Conservation (phyloP, 2,329 filamentous ascomycete species). For the Fusarium sarcochroum region DNA sequence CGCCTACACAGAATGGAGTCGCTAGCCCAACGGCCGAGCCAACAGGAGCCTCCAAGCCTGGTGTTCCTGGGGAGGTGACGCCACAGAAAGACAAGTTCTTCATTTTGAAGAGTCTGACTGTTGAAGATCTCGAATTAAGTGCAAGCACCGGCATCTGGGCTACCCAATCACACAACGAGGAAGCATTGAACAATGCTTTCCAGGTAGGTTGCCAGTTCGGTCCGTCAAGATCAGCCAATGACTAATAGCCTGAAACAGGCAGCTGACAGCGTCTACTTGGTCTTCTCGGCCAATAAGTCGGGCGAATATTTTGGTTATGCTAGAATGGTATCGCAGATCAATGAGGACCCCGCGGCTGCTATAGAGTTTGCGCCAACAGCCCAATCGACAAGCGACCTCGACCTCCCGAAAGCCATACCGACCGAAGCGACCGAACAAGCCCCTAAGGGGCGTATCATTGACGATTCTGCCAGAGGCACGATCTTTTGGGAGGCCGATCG, state of each 20-base stretch:
- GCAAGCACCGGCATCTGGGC: conserved; percentile 93
- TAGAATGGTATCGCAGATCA: conserved; percentile 87
- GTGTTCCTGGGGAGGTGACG: conserved; percentile 18
- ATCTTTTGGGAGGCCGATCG: conserved; percentile 94
- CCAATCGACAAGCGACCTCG: conserved; percentile 70
- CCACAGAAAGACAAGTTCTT: conserved; percentile 82
- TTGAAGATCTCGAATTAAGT: conserved; percentile 91
- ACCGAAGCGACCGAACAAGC: conserved; percentile 84
- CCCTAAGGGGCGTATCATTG: conserved; percentile 88
- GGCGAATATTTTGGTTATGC: conserved; percentile 98
- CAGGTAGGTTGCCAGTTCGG: conserved; percentile 66
- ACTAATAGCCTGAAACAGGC: conserved; percentile 63
- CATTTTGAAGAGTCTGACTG: conserved; percentile 91
- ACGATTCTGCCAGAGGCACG: conserved; percentile 92
- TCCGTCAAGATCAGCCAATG: neutral
- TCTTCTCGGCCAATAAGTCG: conserved; percentile 98
- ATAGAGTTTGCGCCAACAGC: conserved; percentile 78
- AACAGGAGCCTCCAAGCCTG: neutral
- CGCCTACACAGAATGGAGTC: conserved; percentile 7
- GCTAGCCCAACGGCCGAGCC: conserved; percentile 19
- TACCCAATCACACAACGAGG: conserved; percentile 93
- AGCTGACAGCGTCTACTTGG: conserved; percentile 87
- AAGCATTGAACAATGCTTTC: conserved; percentile 85
- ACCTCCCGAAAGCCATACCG: conserved; percentile 83
- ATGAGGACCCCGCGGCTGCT: conserved; percentile 78